phyloP scores from a whole-genome alignment of 768 basidiomycete genomes.

The Mrakia frigida region DNA sequence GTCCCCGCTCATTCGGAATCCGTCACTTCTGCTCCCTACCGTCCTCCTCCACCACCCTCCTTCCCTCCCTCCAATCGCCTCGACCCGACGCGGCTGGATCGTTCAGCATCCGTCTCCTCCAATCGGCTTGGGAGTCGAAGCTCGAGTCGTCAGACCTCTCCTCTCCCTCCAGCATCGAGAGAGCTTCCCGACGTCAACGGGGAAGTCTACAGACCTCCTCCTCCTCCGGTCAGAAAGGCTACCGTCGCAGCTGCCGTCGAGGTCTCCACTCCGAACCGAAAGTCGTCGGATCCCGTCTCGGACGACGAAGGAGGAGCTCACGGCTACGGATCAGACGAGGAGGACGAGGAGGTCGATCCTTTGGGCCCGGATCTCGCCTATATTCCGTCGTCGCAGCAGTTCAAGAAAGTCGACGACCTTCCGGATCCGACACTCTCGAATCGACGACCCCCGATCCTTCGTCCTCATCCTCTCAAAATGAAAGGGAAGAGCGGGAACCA shows the following conservation, averaged over 20 bases:
- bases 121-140: slow-evolving; percentile 1
- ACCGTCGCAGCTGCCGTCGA: not conserved
- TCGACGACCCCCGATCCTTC: slow-evolving; percentile 45
- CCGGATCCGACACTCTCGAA: slow-evolving; percentile 49
- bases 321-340: slow-evolving; percentile 11
- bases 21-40: not conserved
- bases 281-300: not conserved
- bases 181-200: not conserved
- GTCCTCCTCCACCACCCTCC: not conserved
- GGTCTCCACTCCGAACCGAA: not conserved
- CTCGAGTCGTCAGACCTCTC: slow-evolving; percentile 15
- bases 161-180: not conserved
- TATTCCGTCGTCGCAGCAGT: slow-evolving; percentile 2
- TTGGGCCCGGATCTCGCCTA: not conserved
- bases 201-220: slow-evolving; percentile 9
- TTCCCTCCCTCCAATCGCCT: not conserved
- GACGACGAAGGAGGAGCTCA: slow-evolving; percentile 13
- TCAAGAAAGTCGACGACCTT: slow-evolving; percentile 41
- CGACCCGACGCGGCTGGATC: not conserved
- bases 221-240: not conserved
- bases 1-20: not conserved
- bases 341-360: not conserved
- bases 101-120: not conserved
- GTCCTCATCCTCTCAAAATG: slow-evolving; percentile 36
- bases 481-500: slow-evolving; percentile 35